These are phyloP conservation scores for Fusarium subtropicale DNA, from an alignment of 2,329 filamentous ascomycete genomes.

Conservation along the genomic window DNA sequence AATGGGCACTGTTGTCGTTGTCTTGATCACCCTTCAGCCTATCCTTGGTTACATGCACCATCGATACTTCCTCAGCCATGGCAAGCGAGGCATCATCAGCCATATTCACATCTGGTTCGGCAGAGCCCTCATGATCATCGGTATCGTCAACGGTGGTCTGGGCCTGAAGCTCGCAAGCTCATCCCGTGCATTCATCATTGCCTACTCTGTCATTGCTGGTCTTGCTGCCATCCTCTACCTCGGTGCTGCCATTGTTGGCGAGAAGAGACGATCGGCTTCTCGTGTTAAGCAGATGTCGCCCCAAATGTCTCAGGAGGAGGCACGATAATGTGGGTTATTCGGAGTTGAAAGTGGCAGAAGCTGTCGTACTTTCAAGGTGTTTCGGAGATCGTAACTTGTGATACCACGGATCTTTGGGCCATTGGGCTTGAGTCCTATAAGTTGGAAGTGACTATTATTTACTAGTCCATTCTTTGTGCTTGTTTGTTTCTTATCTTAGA, in stretches of 20 bases:
- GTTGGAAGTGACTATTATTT: not conserved
- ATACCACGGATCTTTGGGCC: conserved; percentile 31
- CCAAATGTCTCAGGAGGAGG: conserved; percentile 44
- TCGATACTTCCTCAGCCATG: conserved; percentile 60
- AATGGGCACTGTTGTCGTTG: conserved; percentile 66
- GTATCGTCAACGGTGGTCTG: conserved; percentile 72
- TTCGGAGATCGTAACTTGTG: conserved; percentile 22
- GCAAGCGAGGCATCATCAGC: conserved; percentile 63
- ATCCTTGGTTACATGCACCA: conserved; percentile 70
- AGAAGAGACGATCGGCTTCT: conserved; percentile 25
- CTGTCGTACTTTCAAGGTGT: conserved; percentile 15
- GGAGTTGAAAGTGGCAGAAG: not conserved
- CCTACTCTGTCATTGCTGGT: conserved; percentile 67
- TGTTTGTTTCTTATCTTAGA: not conserved
- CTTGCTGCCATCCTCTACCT: conserved; percentile 61
- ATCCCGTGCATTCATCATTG: conserved; percentile 57
- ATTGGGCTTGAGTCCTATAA: conserved; percentile 4
- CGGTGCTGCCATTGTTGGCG: conserved; percentile 40
- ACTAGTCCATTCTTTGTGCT: not conserved
- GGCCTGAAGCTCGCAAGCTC: conserved; percentile 65
- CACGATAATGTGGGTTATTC: conserved; percentile 2
- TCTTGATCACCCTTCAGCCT: conserved; percentile 68
- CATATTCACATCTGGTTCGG: conserved; percentile 73
- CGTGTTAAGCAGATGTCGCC: conserved; percentile 41
- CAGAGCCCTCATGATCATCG: conserved; percentile 66